Evolutionary conservation across 805 yeast genomes (phyloP).

Genomic region (Starmerella floris): DNA sequence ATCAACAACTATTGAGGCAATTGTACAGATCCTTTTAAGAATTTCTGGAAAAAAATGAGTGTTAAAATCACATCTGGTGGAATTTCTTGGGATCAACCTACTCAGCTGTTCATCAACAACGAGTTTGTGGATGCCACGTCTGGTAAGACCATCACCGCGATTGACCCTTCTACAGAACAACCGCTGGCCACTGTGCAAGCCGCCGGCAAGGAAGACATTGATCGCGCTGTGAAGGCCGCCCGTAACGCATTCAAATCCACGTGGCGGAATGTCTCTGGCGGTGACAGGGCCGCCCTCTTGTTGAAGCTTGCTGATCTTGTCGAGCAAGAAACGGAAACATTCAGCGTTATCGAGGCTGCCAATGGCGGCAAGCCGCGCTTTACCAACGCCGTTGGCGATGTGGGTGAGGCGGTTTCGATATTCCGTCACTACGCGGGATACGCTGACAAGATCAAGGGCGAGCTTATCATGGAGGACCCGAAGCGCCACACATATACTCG

Average conservation of each 20-base stretch:
- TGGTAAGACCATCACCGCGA: slow-evolving; percentile 46
- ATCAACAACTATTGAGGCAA: no score
- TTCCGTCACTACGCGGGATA: slow-evolving; percentile 80
- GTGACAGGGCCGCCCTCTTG: slow-evolving; percentile 54
- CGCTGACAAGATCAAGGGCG: slow-evolving; percentile 78
- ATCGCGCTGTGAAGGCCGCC: slow-evolving; percentile 78
- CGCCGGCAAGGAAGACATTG: slow-evolving; percentile 68
- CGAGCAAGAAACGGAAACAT: slow-evolving; percentile 54
- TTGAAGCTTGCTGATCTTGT: slow-evolving; percentile 63
- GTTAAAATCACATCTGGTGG: slow-evolving; percentile 33
- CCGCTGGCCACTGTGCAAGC: slow-evolving; percentile 55
- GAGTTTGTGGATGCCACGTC: slow-evolving; percentile 40
- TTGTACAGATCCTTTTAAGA: no score
- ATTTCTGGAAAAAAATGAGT: slow-evolving; percentile 12
- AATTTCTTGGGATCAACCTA: slow-evolving; percentile 57
- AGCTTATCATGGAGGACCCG: slow-evolving; percentile 58
- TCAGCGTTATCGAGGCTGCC: slow-evolving; percentile 70
- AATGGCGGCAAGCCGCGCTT: slow-evolving; percentile 76
- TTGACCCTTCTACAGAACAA: slow-evolving; percentile 65
- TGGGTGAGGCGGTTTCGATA: slow-evolving; percentile 52
- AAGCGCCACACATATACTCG: slow-evolving; percentile 65
- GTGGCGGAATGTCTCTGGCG: slow-evolving; percentile 58
- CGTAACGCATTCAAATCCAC: slow-evolving; percentile 50
- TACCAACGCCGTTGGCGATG: slow-evolving; percentile 56
- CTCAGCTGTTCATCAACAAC: slow-evolving; percentile 70